Evolutionary conservation across 495 filamentous ascomycete species (phyloP), one percentile per base, ranked within the genome.

Genomic region (Physcia stellaris): DNA sequence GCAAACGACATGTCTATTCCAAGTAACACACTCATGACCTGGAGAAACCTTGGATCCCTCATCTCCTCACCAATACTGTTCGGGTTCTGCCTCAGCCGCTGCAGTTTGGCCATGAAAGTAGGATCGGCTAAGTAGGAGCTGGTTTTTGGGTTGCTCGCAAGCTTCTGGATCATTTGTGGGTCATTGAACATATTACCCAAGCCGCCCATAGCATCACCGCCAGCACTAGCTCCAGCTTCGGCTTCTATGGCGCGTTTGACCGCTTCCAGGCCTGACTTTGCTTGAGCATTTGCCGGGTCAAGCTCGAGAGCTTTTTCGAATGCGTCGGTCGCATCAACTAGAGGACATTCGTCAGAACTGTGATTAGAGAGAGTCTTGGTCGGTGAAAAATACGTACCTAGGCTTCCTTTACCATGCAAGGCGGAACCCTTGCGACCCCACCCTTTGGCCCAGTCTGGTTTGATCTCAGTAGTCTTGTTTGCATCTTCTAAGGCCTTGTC

Each of bases 361-460:
- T 4, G 31, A 24, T 4, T 13, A 9, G 10, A 6, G 19, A 33
- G 13, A n/a, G n/a, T n/a, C n/a, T n/a, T n/a, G n/a, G n/a, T n/a
- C n/a, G n/a, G 2, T 2, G 9, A 24, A 27, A 16, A 32, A 7
- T 24, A 24, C 69, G 45, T 67, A 81, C 77, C 50, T 15, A 95
- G 73, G 55, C 95, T 86, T 27, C 85, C 82, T 34, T 75, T 61
- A 9, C 90, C 90, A 59, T 90, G 90, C 20, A 83, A 66, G 36
- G 90, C 90, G 32, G 88, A 80, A 26, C 86, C 90, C 63, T 94
- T 95, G 33, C 90, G 77, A 31, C 77, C 74, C 74, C 85, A 90
- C 50, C 90, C 92, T 61, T 95, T 94, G 24, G 86, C 80, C 92
- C 92, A 98, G 66, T 96, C 88, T 11, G 90, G 82, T 68, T 96